Base-by-base conservation (phyloP, 371 early-diverging fungal species). In the Syncephalis plumigaleata region DNA sequence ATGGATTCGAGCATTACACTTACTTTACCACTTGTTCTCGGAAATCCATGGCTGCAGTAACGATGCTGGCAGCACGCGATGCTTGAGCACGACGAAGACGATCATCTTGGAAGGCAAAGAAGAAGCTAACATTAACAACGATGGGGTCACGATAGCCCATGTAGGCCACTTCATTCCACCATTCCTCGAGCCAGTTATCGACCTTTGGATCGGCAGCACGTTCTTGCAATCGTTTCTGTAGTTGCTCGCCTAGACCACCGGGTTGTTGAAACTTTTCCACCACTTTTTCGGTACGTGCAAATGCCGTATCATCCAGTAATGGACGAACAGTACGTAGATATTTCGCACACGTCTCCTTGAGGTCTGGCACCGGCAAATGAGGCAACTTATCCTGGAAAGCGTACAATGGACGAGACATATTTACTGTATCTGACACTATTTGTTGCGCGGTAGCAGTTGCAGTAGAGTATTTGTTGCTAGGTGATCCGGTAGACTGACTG, bases 141-240 rank as follows among this genome's bases (percentile, higher is more conserved):
- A 91, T 82, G 9, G 96, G 90, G 51, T 95, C 98, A 52, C 98
- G 81, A 70, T 92, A 96, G 11, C 78, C 84, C 71, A 90, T 78
- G 63, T 94, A 94, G 48, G 87, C 85, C 46, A 75, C 66, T 46
- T 89, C 87, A 58, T 82, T 80, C 97, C 97, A 89, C 94, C 93
- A 93, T 51, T 90, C 87, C 59, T 84, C 84, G 55, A 96, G 71
- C 96, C 91, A 89, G 70, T 84, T 86, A 47, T 67, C 70, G 26
- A 71, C 60, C 27, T 59, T 67, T 48, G 78, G 77, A 50, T 75
- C 63, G 45, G 68, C 64, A 44, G 75, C 75, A 54, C 67, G 72
- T 46, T 80, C 81, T 24, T 73, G 46, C 38, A 95, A 67, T 42
- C 95, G 78, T 36, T 70, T 64, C 59, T 94, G 94, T 24, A 96